Evolutionary conservation across 805 yeast genomes (phyloP).

Genomic region (Sugiyamaella smithiae): DNA sequence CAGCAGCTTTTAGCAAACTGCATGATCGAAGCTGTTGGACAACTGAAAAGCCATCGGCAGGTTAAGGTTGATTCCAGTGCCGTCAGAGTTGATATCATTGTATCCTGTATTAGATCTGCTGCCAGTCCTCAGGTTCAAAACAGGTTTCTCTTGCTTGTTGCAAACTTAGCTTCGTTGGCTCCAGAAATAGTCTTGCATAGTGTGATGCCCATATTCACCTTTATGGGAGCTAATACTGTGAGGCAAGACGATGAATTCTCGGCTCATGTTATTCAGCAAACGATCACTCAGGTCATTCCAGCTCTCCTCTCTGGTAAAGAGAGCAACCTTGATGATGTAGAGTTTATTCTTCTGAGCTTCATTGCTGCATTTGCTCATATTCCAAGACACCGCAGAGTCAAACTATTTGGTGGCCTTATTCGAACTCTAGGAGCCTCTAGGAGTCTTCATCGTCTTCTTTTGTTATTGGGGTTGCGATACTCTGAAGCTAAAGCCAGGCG

Average conservation of each 20-base stretch:
- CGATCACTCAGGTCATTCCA: slow-evolving; percentile 85
- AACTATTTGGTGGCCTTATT: slow-evolving; percentile 75
- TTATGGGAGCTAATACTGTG: slow-evolving; percentile 97
- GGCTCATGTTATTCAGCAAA: slow-evolving; percentile 86
- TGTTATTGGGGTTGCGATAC: slow-evolving; percentile 79
- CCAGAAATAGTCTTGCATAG: slow-evolving; percentile 92
- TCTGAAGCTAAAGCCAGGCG: slow-evolving; percentile 51
- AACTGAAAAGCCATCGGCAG: slow-evolving; percentile 43
- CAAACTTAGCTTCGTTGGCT: slow-evolving; percentile 80
- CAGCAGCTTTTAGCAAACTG: slow-evolving; percentile 89
- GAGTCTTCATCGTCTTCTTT: slow-evolving; percentile 69
- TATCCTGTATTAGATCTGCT: slow-evolving; percentile 84
- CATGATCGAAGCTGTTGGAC: slow-evolving; percentile 65
- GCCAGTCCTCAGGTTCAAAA: slow-evolving; percentile 95
- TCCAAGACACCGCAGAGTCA: slow-evolving; percentile 93
- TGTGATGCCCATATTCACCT: slow-evolving; percentile 99
- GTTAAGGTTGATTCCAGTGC: slow-evolving; percentile 55
- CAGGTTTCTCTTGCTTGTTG: slow-evolving; percentile 75
- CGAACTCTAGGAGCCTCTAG: slow-evolving; percentile 65
- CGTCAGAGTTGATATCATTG: slow-evolving; percentile 85
- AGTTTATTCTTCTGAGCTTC: slow-evolving; percentile 81
- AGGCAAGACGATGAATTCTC: slow-evolving; percentile 97
- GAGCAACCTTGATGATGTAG: slow-evolving; percentile 58
- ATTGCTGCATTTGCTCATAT: slow-evolving; percentile 94
- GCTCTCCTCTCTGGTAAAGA: slow-evolving; percentile 56